Base-by-base conservation (phyloP, 805 yeast species). In the Candida berthetii region DNA sequence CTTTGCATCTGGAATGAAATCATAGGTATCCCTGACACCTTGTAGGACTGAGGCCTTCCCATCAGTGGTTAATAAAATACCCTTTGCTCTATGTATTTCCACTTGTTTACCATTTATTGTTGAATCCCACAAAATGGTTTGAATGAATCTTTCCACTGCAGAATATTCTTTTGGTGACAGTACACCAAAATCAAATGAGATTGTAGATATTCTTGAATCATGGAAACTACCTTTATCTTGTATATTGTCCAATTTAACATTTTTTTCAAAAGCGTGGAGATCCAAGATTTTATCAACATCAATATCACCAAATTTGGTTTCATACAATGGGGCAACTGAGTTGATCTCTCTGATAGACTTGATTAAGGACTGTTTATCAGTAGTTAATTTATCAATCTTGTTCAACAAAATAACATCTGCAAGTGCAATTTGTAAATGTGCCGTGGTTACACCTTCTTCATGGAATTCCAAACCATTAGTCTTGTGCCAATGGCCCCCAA, bases 1-100 rank as follows among this genome's bases (percentile, higher is more conserved):
- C 35, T 58, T 52, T 5, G 52, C 52, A 4, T 68, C 67, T 13
- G 75, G 79, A 4, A 82, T 70, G 3, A 87, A 68, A 47, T 93
- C 99, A 61, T 88, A 93, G 0, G 96, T 88, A 42, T 89, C 93
- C 45, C 98, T 71, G 0, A 93, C 99, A 11, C 95, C 98, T 59
- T 93, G 99, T 10, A 93, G 64, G 0, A 48, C 50, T 13, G 45
- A 45, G 9, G 53, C 57, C 5, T 58, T 50, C 3, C 60, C 54
- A 2, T 56, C 58, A 7, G 60, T 55, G n/a, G 58, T 52, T 46
- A 2, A 80, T 72, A 7, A 89, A 48, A 86, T 60, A 1, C 96
- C 98, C 57, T 93, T 93, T 2, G 84, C 66, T 47, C 98, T 66
- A 50, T 89, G 96, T 3, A 93, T 71, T 46, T 88, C 96, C 3